Percentiles rank a stretch among this genome's conserved stretches.
Evolutionary conservation across 179 eudicot genomes (phyloP).

Genomic region (Dionaea muscipula): DNA sequence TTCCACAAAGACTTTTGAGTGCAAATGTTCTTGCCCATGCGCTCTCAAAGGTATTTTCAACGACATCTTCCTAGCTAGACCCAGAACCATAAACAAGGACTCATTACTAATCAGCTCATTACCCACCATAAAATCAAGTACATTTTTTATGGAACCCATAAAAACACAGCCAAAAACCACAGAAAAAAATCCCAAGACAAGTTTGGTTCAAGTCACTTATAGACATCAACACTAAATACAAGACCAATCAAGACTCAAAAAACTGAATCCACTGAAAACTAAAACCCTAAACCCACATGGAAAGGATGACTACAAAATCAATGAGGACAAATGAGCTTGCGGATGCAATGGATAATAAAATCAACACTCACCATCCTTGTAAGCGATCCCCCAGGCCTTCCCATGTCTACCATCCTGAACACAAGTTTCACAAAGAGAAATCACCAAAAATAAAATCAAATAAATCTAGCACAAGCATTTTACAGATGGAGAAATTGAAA

Average conservation of each 20-base stretch:
- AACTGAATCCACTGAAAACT: background rate
- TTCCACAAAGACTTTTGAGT: no score
- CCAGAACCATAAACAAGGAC: no score
- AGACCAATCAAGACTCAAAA: background rate
- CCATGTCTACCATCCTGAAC: constrained; percentile 86
- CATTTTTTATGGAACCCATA: no score
- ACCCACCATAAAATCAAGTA: no score
- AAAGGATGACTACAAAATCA: background rate
- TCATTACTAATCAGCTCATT: no score
- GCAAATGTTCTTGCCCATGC: no score
- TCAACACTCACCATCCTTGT: constrained; percentile 54
- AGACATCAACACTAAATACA: background rate
- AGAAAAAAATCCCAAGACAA: no score
- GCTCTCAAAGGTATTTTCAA: no score
- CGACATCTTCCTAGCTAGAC: no score
- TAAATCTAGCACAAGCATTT: constrained; percentile 1
- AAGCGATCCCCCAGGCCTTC: constrained; percentile 90
- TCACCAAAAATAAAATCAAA: constrained; percentile 5
- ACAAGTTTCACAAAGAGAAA: background rate
- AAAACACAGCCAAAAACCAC: no score
- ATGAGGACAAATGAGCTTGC: background rate
- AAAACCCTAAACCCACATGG: background rate
- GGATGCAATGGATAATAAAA: background rate
- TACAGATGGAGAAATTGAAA: background rate
- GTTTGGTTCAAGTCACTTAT: background rate